Conservation (phyloP, 2,329 filamentous ascomycete species). For the Penicillium crustosum region DNA sequence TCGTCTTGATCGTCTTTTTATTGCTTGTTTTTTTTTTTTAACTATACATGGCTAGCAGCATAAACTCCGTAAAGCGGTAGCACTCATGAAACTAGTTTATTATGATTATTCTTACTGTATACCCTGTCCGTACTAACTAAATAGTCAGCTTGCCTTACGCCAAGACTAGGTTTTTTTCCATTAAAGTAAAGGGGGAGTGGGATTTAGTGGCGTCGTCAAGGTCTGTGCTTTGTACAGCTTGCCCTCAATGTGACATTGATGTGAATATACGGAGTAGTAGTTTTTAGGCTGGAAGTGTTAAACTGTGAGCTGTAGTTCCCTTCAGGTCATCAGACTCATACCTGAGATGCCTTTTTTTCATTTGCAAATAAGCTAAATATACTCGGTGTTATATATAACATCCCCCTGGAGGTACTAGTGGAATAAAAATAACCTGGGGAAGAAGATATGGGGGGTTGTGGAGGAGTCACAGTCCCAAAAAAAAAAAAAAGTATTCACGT, state of each 20-base stretch:
- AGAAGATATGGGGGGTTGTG: neutral
- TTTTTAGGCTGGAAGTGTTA: neutral
- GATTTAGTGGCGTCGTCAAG: slow-evolving; percentile 3
- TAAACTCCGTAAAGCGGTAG: neutral
- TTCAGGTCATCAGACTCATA: neutral
- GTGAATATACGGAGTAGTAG: neutral
- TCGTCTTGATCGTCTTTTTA: neutral
- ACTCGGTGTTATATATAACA: no score
- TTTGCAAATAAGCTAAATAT: neutral
- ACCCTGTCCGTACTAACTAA: neutral
- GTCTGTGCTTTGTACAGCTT: slow-evolving; percentile 8
- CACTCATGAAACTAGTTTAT: neutral
- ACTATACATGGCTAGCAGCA: no score
- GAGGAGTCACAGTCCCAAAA: neutral
- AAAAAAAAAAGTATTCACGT: neutral
- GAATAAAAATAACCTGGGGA: neutral
- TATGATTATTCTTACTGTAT: neutral
- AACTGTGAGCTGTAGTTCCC: neutral
- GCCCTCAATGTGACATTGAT: slow-evolving; percentile 9
- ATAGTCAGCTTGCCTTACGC: neutral
- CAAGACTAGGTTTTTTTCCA: neutral
- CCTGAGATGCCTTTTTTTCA: neutral
- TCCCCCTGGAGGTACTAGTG: no score
- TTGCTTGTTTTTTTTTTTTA: neutral
- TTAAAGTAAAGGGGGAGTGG: neutral